Evolutionary conservation across 2,329 filamentous ascomycete genomes (phyloP).

Genomic region (Penicillium psychrosexuale): DNA sequence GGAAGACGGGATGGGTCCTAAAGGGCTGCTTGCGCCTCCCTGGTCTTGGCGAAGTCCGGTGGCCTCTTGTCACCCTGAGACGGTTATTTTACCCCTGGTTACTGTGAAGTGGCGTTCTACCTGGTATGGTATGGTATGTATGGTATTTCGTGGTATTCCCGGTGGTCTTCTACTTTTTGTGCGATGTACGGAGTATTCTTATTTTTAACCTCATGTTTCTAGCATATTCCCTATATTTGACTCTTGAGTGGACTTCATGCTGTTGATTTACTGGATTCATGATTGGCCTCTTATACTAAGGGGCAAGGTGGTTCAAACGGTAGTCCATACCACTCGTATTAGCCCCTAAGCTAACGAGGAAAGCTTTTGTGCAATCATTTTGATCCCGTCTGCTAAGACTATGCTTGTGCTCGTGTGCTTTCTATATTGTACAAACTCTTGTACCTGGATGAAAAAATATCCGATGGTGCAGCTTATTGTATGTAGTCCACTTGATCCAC

Average conservation of each 20-base stretch:
- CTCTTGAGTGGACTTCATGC: background rate
- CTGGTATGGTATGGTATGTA: constrained; percentile 6
- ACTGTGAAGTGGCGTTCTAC: constrained; percentile 11
- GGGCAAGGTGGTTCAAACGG: background rate
- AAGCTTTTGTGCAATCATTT: constrained; percentile 5
- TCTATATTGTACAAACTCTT: background rate
- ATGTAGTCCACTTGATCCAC: constrained; percentile 10
- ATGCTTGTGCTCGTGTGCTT: constrained; percentile 9
- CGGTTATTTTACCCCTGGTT: constrained; percentile 26
- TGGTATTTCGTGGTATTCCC: background rate
- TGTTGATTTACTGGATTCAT: background rate
- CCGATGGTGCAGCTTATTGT: background rate
- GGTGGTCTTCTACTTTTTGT: background rate
- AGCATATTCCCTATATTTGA: background rate
- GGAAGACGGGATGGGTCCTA: constrained; percentile 26
- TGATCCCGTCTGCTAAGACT: background rate
- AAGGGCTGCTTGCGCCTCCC: constrained; percentile 27
- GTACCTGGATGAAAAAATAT: background rate
- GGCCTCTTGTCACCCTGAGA: constrained; percentile 20
- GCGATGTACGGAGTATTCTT: background rate
- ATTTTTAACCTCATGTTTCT: background rate
- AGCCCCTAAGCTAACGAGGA: background rate
- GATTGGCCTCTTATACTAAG: background rate
- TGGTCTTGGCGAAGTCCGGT: constrained; percentile 9
- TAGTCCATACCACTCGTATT: background rate